A percentile compares a stretch with the other conserved stretches of the same genome.
phyloP scores from a whole-genome alignment of 257 asterid genomes.

The Primulina eburnea region DNA sequence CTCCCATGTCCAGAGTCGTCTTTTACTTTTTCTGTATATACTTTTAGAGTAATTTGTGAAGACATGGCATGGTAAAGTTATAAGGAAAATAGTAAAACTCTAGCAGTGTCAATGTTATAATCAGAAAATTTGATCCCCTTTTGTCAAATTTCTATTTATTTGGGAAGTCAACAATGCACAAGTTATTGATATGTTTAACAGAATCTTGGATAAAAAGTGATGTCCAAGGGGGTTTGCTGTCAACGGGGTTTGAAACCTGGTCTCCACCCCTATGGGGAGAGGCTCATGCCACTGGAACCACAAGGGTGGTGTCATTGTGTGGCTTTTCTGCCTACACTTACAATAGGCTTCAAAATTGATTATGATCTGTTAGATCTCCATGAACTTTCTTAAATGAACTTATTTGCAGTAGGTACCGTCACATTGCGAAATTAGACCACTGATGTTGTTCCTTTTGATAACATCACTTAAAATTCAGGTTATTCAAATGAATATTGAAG shows the following conservation, averaged over 20 bases:
- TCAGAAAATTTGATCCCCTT: neutral
- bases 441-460: neutral
- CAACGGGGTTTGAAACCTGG: too few species aligned
- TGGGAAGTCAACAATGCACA: neutral
- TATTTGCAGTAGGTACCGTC: neutral
- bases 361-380: too few species aligned
- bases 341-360: too few species aligned
- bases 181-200: neutral
- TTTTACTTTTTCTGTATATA: neutral
- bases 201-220: neutral
- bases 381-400: neutral
- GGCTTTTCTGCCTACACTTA: neutral
- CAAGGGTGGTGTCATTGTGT: too few species aligned
- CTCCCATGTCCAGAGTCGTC: neutral
- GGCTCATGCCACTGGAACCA: too few species aligned
- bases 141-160: too few species aligned
- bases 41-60: neutral
- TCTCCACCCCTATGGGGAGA: too few species aligned
- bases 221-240: too few species aligned
- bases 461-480: constrained; percentile 46
- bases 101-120: neutral
- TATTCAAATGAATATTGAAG: constrained; percentile 94
- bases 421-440: neutral
- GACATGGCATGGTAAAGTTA: neutral
- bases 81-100: neutral